Conservation (phyloP, 2,329 filamentous ascomycete species). For the Diaporthe vaccinii region DNA sequence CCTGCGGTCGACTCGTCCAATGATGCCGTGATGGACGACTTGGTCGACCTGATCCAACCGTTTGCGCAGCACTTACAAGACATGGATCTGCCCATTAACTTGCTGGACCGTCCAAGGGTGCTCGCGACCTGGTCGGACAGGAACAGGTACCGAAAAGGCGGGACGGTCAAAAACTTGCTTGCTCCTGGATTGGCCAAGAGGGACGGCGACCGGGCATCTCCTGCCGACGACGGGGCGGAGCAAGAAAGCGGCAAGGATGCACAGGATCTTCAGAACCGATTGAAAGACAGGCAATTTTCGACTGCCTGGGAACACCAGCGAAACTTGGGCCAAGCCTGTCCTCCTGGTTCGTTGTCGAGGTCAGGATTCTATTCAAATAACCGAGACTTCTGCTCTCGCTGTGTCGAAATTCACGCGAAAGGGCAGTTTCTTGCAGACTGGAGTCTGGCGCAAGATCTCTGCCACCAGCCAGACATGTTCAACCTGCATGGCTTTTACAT, state of each 20-base stretch:
- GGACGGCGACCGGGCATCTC: neutral
- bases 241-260: constrained; percentile 42
- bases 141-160: constrained; percentile 48
- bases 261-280: constrained; percentile 3
- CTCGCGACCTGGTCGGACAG: constrained; percentile 77
- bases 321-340: constrained; percentile 64
- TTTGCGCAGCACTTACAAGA: constrained; percentile 83
- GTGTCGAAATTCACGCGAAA: constrained; percentile 73
- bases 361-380: constrained; percentile 73
- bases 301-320: constrained; percentile 44
- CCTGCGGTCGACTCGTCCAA: constrained; percentile 50
- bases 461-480: constrained; percentile 82
- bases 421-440: constrained; percentile 78
- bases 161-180: constrained; percentile 44
- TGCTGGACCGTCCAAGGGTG: constrained; percentile 80
- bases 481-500: constrained; percentile 81
- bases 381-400: constrained; percentile 73
- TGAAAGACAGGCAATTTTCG: constrained; percentile 17
- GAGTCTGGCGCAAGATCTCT: constrained; percentile 75
- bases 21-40: constrained; percentile 55
- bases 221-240: neutral
- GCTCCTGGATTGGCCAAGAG: constrained; percentile 56
- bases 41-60: constrained; percentile 75
- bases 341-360: constrained; percentile 71
- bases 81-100: constrained; percentile 88